phyloP scores from a whole-genome alignment of 352 stramenopile genomes.

The Phytophthora niederhauseri region DNA sequence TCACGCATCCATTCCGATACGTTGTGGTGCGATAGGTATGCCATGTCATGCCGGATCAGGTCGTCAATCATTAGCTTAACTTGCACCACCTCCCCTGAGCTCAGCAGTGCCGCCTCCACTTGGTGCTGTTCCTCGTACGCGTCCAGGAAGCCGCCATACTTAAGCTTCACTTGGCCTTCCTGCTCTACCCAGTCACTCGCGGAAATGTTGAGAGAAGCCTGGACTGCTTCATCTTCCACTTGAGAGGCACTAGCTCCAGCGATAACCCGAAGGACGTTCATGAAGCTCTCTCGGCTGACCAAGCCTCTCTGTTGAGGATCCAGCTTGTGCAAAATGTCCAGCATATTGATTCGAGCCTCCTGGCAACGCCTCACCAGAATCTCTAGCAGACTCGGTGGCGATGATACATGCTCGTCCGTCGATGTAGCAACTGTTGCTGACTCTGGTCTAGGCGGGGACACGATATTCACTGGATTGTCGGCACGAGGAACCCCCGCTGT shows the following conservation, averaged over 20 bases:
- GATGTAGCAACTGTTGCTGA: conserved; percentile 32
- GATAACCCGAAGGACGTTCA: conserved; percentile 37
- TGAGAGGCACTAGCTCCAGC: conserved; percentile 10
- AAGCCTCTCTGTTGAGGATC: conserved; percentile 36
- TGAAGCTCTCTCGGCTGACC: conserved; percentile 33
- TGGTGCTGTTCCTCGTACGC: conserved; percentile 21
- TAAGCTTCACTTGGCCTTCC: conserved; percentile 25
- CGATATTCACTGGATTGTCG: neutral
- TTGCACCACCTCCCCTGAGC: conserved; percentile 14
- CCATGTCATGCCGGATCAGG: conserved; percentile 29
- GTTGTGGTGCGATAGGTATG: conserved; percentile 25
- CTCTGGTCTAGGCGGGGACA: conserved; percentile 11
- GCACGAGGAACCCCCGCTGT: neutral
- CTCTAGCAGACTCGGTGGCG: conserved; percentile 21
- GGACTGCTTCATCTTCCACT: conserved; percentile 11
- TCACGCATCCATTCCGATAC: conserved; percentile 29
- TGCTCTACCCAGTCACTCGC: conserved; percentile 24
- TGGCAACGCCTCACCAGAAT: conserved; percentile 38
- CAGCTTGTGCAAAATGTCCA: conserved; percentile 28
- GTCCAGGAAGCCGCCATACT: conserved; percentile 31
- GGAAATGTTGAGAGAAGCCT: conserved; percentile 19
- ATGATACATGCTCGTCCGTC: conserved; percentile 23
- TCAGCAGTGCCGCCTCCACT: conserved; percentile 8
- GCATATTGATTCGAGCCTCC: conserved; percentile 35
- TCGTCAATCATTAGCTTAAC: conserved; percentile 34